Evolutionary conservation across 192 early-diverging fungal genomes (phyloP), one percentile per base, ranked within the genome.

Genomic region (Jimgerdemannia flammicorona): DNA sequence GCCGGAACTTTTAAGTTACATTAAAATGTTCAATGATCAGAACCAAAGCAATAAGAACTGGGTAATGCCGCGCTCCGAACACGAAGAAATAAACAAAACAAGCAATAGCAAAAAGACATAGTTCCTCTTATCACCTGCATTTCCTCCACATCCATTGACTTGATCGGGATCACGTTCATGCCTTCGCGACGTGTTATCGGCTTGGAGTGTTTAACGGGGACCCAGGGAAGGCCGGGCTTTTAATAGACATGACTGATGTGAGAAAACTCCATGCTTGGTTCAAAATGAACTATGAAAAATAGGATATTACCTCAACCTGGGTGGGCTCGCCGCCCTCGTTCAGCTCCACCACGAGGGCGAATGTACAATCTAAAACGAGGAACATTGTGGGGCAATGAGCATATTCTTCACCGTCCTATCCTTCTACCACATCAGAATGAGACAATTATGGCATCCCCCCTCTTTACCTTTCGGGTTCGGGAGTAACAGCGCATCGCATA

Each of bases 401-500:
- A 14, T 14, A 6, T 10, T 59, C 14, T 14, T 59, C 49, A 14
- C 6, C 0, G 6, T 59, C 14, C 6, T 59, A 14, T 59, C 6
- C 49, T 59, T 59, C 14, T 59, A 59, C 49, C 49, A 59, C 49
- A 59, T 59, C 14, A 29, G 29, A 29, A 29, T 29, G 29, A 29
- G 29, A 29, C 1, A 29, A 29, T 29, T 1, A 29, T 29, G 29
- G 29, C 49, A 59, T 10, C 14, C 49, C 14, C 8, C 49, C 49
- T 14, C 49, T 10, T 6, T 68, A 68, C 67, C 67, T 68, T 68
- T 68, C 29, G 74, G 43, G 63, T 44, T 70, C 39, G 43, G 11
- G 3, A 9, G 3, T 3, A 75, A 64, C 8, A 75, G 42, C 10
- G 74, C 29, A 19, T 70, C 44, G 64, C 74, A 75, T 4, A 63